Percentiles rank a stretch among this genome's conserved stretches.
Conservation (phyloP, 805 yeast genomes). For the Naumovozyma baii region DNA sequence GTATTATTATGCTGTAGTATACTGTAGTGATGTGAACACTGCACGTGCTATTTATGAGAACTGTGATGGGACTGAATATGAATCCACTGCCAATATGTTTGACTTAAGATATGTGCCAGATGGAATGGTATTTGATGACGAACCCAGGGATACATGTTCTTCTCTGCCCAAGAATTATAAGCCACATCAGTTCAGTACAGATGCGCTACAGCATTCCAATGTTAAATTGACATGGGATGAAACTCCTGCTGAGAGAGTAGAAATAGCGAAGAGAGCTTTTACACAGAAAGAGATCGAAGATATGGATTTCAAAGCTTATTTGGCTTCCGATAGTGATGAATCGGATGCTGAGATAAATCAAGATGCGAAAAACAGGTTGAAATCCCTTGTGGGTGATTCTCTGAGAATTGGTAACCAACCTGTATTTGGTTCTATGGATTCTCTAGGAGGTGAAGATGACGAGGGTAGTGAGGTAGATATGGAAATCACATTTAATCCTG, state of each 20-base stretch:
- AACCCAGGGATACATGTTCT: constrained; percentile 63
- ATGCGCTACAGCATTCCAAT: constrained; percentile 91
- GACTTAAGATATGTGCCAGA: constrained; percentile 91
- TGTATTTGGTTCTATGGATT: constrained; percentile 33
- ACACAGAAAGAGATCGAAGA: constrained; percentile 81
- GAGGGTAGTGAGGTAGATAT: constrained; percentile 78
- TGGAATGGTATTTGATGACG: constrained; percentile 76
- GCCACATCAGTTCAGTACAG: constrained; percentile 78
- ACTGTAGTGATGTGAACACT: constrained; percentile 64
- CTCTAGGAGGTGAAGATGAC: constrained; percentile 35
- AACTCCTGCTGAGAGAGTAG: constrained; percentile 82
- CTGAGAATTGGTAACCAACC: constrained; percentile 30
- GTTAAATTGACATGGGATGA: constrained; percentile 98
- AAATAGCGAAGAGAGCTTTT: constrained; percentile 70
- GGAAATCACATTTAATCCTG: constrained; percentile 95
- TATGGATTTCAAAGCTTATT: constrained; percentile 85
- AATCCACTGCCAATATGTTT: constrained; percentile 88
- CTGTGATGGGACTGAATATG: constrained; percentile 93
- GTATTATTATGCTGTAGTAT: constrained; percentile 86
- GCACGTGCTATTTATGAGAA: constrained; percentile 69
- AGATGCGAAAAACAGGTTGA: constrained; percentile 47
- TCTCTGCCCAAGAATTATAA: constrained; percentile 68
- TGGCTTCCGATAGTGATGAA: constrained; percentile 68
- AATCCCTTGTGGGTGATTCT: constrained; percentile 42
- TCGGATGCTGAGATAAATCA: constrained; percentile 36